A percentile compares a stretch with the other conserved stretches of the same genome.
phyloP scores from a whole-genome alignment of 768 basidiomycete species.

The Lentinula aciculospora region DNA sequence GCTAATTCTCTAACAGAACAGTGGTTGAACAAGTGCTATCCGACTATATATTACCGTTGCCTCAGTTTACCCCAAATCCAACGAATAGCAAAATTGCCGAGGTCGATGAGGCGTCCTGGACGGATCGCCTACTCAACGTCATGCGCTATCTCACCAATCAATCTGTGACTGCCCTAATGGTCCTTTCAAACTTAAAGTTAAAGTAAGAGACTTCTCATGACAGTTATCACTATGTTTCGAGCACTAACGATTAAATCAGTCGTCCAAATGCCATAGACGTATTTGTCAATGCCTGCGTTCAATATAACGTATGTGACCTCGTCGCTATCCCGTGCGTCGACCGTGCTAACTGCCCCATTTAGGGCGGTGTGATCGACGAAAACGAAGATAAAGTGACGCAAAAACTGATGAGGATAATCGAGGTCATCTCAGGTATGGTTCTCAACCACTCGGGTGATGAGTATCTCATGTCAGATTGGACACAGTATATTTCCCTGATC shows the following conservation, averaged over 20 bases:
- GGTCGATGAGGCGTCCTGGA: constrained; percentile 80
- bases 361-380: constrained; percentile 91
- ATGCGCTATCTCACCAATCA: constrained; percentile 65
- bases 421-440: constrained; percentile 57
- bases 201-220: constrained; percentile 30
- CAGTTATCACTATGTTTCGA: not conserved
- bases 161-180: constrained; percentile 50
- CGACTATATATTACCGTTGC: constrained; percentile 82
- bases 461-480: not conserved
- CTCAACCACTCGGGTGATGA: not conserved
- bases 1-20: constrained; percentile 28
- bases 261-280: constrained; percentile 67
- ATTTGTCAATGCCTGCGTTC: constrained; percentile 68
- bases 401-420: constrained; percentile 41
- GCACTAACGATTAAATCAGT: constrained; percentile 24
- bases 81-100: constrained; percentile 29
- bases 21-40: constrained; percentile 62
- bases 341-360: constrained; percentile 1
- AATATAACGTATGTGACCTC: constrained; percentile 68
- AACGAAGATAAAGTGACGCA: constrained; percentile 60
- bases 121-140: constrained; percentile 70
- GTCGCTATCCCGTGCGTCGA: not conserved
- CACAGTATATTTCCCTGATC: constrained; percentile 49
- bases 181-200: constrained; percentile 57
- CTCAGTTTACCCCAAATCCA: constrained; percentile 30